These are phyloP conservation scores for Vigna unguiculata DNA, from an alignment of 306 rosid genomes.

Conservation along the genomic window DNA sequence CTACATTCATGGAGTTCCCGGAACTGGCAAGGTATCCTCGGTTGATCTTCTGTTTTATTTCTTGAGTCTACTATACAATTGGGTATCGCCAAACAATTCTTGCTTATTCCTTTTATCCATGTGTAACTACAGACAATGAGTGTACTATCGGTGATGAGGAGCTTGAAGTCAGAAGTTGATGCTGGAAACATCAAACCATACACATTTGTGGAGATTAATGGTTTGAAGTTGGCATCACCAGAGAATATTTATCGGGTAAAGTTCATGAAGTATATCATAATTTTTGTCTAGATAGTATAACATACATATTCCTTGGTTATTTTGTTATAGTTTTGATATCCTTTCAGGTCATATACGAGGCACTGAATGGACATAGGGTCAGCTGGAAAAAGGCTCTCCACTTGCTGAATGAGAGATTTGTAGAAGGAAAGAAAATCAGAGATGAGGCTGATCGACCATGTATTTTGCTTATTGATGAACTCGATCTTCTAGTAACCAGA, in stretches of 20 bases:
- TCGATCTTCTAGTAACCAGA: constrained; percentile 96
- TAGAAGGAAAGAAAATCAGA: constrained; percentile 67
- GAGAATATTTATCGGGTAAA: constrained; percentile 87
- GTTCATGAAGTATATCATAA: background rate
- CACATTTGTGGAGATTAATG: constrained; percentile 93
- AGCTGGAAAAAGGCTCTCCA: constrained; percentile 94
- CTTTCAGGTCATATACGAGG: constrained; percentile 88
- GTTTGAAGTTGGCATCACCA: constrained; percentile 90
- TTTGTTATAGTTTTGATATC: constrained; percentile 37
- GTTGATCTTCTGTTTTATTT: constrained; percentile 30
- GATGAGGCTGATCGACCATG: constrained; percentile 84
- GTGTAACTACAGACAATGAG: constrained; percentile 83
- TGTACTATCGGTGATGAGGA: constrained; percentile 82
- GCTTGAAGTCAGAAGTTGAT: constrained; percentile 86
- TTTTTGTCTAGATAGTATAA: constrained; percentile 41
- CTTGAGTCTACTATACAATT: constrained; percentile 20
- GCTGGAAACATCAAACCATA: constrained; percentile 76
- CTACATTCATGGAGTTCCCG: constrained; percentile 98
- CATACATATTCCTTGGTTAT: constrained; percentile 13
- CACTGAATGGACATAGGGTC: constrained; percentile 86
- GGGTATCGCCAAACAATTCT: constrained; percentile 4
- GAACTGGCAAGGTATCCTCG: constrained; percentile 86
- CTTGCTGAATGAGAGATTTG: constrained; percentile 79
- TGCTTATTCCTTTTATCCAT: constrained; percentile 19
- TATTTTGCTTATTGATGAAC: constrained; percentile 95